phyloP scores from a whole-genome alignment of 148 eudicot species.

The Hydrangea macrophylla region DNA sequence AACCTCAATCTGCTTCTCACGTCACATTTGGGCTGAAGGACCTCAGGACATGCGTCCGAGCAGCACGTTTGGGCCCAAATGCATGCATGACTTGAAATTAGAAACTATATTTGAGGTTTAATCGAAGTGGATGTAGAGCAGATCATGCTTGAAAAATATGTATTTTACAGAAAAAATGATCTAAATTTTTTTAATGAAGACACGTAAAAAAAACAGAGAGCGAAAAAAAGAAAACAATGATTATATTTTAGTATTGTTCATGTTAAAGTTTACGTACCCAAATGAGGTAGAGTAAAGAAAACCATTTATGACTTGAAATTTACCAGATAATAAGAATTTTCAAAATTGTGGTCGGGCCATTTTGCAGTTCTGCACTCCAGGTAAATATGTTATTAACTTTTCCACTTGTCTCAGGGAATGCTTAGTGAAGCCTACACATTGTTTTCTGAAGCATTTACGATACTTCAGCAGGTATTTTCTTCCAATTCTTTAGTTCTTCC shows the following conservation, averaged over 20 bases:
- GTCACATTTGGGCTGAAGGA: too few relatives aligned
- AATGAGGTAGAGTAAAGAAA: too few relatives aligned
- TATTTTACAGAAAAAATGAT: too few relatives aligned
- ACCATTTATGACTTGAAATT: background rate
- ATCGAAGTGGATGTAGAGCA: background rate
- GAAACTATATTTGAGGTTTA: background rate
- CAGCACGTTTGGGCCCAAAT: too few relatives aligned
- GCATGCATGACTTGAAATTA: background rate
- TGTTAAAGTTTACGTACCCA: too few relatives aligned
- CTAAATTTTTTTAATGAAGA: too few relatives aligned
- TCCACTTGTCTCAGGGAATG: conserved; percentile 63
- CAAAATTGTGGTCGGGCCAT: background rate
- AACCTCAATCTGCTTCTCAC: too few relatives aligned
- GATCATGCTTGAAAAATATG: background rate
- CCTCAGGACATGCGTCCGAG: too few relatives aligned
- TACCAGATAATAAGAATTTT: background rate
- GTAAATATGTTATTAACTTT: background rate
- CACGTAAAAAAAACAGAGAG: too few relatives aligned
- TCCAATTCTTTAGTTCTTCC: background rate
- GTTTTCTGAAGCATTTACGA: conserved; percentile 90
- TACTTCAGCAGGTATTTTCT: conserved; percentile 80
- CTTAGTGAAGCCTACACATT: conserved; percentile 85
- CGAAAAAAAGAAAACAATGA: too few relatives aligned
- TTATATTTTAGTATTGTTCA: too few relatives aligned
- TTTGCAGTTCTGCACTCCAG: conserved; percentile 1